Conservation (phyloP, 108 stramenopile species). For the Hondaea fermentalgiana region DNA sequence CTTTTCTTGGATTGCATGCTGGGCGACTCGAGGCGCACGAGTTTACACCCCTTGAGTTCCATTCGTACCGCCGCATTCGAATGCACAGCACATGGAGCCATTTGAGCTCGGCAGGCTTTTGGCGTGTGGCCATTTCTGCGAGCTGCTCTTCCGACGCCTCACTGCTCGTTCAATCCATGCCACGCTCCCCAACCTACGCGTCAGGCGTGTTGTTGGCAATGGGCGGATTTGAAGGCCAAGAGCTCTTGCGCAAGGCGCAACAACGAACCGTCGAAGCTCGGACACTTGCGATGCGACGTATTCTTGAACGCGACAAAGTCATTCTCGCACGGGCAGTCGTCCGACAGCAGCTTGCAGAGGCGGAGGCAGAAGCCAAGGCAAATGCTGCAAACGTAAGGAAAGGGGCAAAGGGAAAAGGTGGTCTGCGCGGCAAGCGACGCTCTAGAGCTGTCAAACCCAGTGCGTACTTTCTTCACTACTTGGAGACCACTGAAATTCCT, state of each 20-base stretch:
- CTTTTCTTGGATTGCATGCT: not conserved
- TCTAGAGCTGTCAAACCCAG: not conserved
- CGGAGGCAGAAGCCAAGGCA: not conserved
- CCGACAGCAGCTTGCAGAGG: not conserved
- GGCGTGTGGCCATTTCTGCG: not conserved
- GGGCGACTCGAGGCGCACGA: not conserved
- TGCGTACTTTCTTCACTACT: not conserved
- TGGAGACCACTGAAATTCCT: not conserved
- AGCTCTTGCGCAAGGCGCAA: not conserved
- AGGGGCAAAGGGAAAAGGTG: not conserved
- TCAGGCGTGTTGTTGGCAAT: not conserved
- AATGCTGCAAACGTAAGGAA: not conserved
- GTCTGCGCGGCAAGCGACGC: not conserved
- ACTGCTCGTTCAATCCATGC: not conserved
- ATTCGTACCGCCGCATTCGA: not conserved
- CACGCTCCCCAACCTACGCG: not conserved
- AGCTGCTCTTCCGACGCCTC: not conserved
- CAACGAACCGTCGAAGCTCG: not conserved
- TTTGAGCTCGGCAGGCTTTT: not conserved
- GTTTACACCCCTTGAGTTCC: not conserved
- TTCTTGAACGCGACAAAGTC: not conserved
- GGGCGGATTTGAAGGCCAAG: not conserved
- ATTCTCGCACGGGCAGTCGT: not conserved
- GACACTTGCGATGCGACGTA: not conserved
- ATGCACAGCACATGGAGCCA: not conserved